Evolutionary conservation across 371 early-diverging fungal genomes (phyloP).

Genomic region (Lichtheimia hyalospora): DNA sequence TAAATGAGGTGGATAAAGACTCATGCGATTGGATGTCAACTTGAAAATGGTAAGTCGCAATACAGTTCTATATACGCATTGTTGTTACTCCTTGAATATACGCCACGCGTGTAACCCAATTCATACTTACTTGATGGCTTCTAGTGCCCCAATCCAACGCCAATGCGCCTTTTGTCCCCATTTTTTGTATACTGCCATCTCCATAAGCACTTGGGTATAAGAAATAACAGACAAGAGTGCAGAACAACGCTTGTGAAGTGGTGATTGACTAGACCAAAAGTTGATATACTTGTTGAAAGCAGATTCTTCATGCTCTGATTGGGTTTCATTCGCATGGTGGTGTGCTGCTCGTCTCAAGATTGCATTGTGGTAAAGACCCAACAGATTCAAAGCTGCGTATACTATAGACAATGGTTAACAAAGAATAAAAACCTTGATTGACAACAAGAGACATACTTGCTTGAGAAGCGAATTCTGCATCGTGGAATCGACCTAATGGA

Average conservation of each 20-base stretch:
- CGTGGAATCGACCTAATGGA: slow-evolving; percentile 81
- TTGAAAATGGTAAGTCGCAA: slow-evolving; percentile 62
- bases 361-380: slow-evolving; percentile 87
- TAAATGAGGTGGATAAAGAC: slow-evolving; percentile 63
- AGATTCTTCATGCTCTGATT: slow-evolving; percentile 51
- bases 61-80: slow-evolving; percentile 39
- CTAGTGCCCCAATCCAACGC: slow-evolving; percentile 67
- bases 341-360: slow-evolving; percentile 72
- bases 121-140: slow-evolving; percentile 69
- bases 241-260: slow-evolving; percentile 55
- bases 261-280: slow-evolving; percentile 50
- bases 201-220: slow-evolving; percentile 79
- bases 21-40: slow-evolving; percentile 65
- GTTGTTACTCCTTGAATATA: background rate
- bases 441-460: slow-evolving; percentile 55
- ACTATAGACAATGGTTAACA: slow-evolving; percentile 46
- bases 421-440: background rate
- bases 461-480: slow-evolving; percentile 93
- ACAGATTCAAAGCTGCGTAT: slow-evolving; percentile 77
- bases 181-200: slow-evolving; percentile 81
- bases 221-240: slow-evolving; percentile 71
- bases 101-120: background rate
- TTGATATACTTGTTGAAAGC: slow-evolving; percentile 83
- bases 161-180: slow-evolving; percentile 67
- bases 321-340: slow-evolving; percentile 34